Percentiles rank a stretch among this genome's conserved stretches.
Conservation (phyloP, 2,329 filamentous ascomycete species). For the Fusarium veterinarium region DNA sequence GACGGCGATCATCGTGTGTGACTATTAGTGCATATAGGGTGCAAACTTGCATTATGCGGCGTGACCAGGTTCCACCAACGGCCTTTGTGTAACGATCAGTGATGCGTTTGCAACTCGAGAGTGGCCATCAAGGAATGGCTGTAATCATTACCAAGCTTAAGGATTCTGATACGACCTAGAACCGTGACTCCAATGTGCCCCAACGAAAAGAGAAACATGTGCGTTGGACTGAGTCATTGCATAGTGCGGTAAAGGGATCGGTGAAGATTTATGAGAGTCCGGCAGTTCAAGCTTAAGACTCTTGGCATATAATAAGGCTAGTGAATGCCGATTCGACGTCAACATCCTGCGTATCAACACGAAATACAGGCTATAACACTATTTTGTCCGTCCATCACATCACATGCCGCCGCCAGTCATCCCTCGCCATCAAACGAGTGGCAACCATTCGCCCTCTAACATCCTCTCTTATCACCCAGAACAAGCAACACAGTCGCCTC, state of each 20-base stretch:
- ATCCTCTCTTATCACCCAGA: not conserved
- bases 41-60: not conserved
- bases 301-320: accelerated
- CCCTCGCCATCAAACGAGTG: too few species aligned
- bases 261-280: not conserved
- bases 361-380: not conserved
- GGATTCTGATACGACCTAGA: not conserved
- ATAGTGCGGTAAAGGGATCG: accelerated
- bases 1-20: not conserved
- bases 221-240: accelerated
- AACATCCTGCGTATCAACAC: accelerated
- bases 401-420: too few species aligned
- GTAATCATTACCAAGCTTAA: not conserved
- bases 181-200: accelerated
- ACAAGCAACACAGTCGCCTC: not conserved
- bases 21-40: not conserved
- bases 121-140: not conserved
- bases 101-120: not conserved
- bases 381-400: not conserved
- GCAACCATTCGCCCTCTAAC: not conserved
- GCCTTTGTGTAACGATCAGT: not conserved
- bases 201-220: too few species aligned
- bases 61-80: not conserved
- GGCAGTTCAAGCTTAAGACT: accelerated
- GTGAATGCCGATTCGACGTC: accelerated